Evolutionary conservation across 345 rosid genomes (phyloP).

Genomic region (sweet orange (Citrus sinensis)): DNA sequence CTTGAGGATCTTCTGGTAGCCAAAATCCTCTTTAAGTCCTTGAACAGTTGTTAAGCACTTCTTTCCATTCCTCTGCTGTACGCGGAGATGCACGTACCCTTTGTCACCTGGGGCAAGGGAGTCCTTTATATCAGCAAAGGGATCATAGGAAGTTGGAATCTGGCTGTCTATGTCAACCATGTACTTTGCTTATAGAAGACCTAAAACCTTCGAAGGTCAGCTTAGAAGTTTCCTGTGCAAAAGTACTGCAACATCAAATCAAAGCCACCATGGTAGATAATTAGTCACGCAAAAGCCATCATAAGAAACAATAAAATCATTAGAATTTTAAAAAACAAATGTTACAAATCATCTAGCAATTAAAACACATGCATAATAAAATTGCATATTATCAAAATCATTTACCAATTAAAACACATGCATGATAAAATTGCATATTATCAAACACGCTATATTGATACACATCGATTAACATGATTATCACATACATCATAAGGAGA

Average conservation of each 20-base stretch:
- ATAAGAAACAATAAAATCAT: no score
- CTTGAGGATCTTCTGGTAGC: slow-evolving; percentile 75
- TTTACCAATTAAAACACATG: no score
- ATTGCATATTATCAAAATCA: no score
- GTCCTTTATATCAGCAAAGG: slow-evolving; percentile 59
- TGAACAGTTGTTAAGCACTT: slow-evolving; percentile 76
- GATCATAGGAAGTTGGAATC: slow-evolving; percentile 66
- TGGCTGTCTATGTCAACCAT: slow-evolving; percentile 68
- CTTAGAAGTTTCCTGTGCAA: no score
- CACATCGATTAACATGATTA: no score
- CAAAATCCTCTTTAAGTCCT: slow-evolving; percentile 62
- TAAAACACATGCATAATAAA: no score
- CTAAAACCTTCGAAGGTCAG: neutral
- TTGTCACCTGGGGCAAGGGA: slow-evolving; percentile 50
- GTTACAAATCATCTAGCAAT: no score
- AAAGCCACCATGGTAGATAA: neutral
- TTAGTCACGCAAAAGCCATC: neutral
- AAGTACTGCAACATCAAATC: neutral
- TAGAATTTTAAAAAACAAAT: no score
- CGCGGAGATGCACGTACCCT: slow-evolving; percentile 65
- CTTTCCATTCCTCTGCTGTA: slow-evolving; percentile 83
- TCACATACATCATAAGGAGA: no score
- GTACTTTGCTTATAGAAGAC: slow-evolving; percentile 40
- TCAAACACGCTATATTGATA: no score
- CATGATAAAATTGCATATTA: no score